phyloP scores from a whole-genome alignment of 1,284 basidiomycete species.

The Sporisorium scitamineum region DNA sequence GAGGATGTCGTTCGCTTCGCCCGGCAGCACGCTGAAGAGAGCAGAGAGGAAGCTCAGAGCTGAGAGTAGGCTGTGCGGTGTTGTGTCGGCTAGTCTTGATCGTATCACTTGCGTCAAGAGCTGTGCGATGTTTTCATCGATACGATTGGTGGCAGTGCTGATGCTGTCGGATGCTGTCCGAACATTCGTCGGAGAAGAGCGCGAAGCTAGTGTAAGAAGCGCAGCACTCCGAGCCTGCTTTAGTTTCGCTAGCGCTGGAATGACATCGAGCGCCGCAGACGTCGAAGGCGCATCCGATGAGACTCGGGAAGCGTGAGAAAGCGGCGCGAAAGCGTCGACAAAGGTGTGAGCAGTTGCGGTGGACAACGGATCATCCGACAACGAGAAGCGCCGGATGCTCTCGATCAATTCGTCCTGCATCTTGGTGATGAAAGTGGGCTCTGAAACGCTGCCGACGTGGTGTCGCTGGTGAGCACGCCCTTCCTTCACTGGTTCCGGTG shows the following conservation, averaged over 20 bases:
- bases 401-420: slow-evolving; percentile 32
- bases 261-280: not conserved
- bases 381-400: slow-evolving; percentile 27
- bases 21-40: slow-evolving; percentile 30
- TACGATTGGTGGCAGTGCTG: not conserved
- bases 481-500: not conserved
- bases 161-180: not conserved
- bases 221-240: slow-evolving; percentile 36
- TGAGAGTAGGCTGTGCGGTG: slow-evolving; percentile 37
- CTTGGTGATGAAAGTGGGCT: not conserved
- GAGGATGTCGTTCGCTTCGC: slow-evolving; percentile 41
- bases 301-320: slow-evolving; percentile 6
- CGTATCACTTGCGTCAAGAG: slow-evolving; percentile 41
- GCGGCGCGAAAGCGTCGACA: slow-evolving; percentile 37
- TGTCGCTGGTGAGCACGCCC: not conserved
- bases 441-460: not conserved
- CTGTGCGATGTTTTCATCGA: slow-evolving; percentile 35
- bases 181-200: slow-evolving; percentile 27
- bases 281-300: slow-evolving; percentile 1
- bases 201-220: slow-evolving; percentile 32
- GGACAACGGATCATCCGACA: slow-evolving; percentile 43
- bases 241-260: not conserved
- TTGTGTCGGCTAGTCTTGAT: slow-evolving; percentile 39
- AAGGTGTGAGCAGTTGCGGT: slow-evolving; percentile 41
- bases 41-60: slow-evolving; percentile 41